Evolutionary conservation across 352 stramenopile species (phyloP), one percentile per base, ranked within the genome.

Genomic region (Pythium biforme): DNA sequence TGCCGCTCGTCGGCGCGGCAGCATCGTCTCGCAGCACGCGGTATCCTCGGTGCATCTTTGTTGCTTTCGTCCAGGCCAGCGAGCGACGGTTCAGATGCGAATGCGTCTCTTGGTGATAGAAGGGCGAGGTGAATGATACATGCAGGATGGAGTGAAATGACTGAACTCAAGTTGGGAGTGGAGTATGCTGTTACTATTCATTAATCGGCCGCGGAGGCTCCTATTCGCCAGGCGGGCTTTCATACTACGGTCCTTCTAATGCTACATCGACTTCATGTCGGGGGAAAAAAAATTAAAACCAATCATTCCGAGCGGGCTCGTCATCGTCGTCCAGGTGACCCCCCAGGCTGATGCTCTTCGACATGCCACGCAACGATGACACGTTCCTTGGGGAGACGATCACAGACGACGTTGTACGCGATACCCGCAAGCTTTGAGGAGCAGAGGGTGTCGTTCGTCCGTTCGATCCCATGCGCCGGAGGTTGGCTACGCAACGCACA

Each of bases 321-420:
- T 89, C 81, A 40, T 88, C 78, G 62, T 88, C 78, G 62, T 83
- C 70, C 41, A 88, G 53, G 43, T 64, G 73, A 14, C 76, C 75
- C 29, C 50, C 73, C 39, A 86, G 66, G 54, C 78, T 93, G 45
- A 93, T 75, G 59, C 83, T 93, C 75, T 93, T 93, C 43, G 81
- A 90, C 58, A 86, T 76, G 8, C 76, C 64, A 52, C 75, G 75
- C 6, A 72, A 54, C 17, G 76, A 82, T n/a, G 55, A 65, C 27
- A 65, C 55, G 39, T 29, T 75, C 64, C 43, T 70, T 31, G 77
- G 81, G 14, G 79, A 88, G 40, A 92, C 62, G 15, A 72, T 73
- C 34, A 88, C 67, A 12, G 83, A 87, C 29, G 61, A 55, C 34
- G 79, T 65, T 14, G 63, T 76, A 41, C 79, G 73, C 19, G 70